phyloP scores from a whole-genome alignment of 2,329 filamentous ascomycete species.

The Paecilomyces fulvus region DNA sequence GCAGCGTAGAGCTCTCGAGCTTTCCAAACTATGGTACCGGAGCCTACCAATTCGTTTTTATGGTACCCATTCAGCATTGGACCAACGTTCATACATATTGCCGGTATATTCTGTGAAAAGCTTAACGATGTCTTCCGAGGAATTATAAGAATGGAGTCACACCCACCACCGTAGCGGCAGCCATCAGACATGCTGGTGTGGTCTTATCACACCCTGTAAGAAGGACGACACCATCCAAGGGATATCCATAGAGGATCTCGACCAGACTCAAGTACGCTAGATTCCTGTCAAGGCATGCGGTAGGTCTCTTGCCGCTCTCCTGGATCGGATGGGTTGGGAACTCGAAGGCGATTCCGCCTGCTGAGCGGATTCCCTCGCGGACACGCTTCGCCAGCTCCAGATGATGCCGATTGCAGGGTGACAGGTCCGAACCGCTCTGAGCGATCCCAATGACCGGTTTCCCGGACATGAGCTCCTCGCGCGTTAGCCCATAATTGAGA shows the following conservation, averaged over 20 bases:
- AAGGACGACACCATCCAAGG: constrained; percentile 43
- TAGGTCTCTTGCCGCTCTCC: constrained; percentile 40
- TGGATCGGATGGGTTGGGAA: constrained; percentile 47
- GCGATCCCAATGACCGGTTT: constrained; percentile 47
- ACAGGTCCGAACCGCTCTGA: constrained; percentile 44
- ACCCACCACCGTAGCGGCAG: constrained; percentile 41
- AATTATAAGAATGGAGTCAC: not conserved
- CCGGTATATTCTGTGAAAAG: constrained; percentile 38
- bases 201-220: constrained; percentile 48
- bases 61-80: constrained; percentile 46
- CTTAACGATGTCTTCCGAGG: constrained; percentile 3
- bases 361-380: constrained; percentile 42
- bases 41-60: constrained; percentile 34
- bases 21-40: constrained; percentile 42
- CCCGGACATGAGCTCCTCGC: constrained; percentile 41
- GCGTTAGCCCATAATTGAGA: constrained; percentile 43
- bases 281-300: constrained; percentile 44
- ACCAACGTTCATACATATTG: constrained; percentile 45
- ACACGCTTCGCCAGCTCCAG: constrained; percentile 43
- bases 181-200: constrained; percentile 45
- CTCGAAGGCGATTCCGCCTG: constrained; percentile 44
- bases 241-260: constrained; percentile 42
- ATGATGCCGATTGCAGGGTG: constrained; percentile 45
- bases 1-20: constrained; percentile 41
- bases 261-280: constrained; percentile 41